Conservation (phyloP, 2,329 filamentous ascomycete genomes). For the Penicillium griseofulvum region DNA sequence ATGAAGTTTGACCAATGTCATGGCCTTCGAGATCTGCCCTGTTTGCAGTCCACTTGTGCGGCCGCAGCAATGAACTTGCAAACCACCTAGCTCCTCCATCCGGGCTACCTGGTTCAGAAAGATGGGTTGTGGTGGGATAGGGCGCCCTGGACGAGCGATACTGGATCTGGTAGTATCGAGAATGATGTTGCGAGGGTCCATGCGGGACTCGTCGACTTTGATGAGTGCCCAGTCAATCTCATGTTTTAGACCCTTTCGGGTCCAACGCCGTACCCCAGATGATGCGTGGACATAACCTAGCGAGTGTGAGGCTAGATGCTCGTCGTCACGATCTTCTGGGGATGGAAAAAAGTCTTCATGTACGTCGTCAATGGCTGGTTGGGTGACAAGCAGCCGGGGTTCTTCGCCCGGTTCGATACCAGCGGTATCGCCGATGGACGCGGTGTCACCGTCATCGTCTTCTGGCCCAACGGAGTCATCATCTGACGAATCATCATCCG, state of each 20-base stretch:
- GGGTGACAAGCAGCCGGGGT: slow-evolving; percentile 77
- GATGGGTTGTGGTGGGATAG: slow-evolving; percentile 34
- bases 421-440: slow-evolving; percentile 68
- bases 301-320: slow-evolving; percentile 77
- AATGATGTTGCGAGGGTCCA: slow-evolving; percentile 71
- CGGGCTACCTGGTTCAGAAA: slow-evolving; percentile 57
- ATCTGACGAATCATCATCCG: slow-evolving; percentile 52
- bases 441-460: slow-evolving; percentile 54
- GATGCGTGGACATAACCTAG: slow-evolving; percentile 85
- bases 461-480: slow-evolving; percentile 53
- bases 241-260: slow-evolving; percentile 69
- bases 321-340: slow-evolving; percentile 72
- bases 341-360: slow-evolving; percentile 77
- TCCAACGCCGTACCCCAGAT: slow-evolving; percentile 78
- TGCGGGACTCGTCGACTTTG: slow-evolving; percentile 68
- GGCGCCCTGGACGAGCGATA: slow-evolving; percentile 47
- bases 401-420: slow-evolving; percentile 73
- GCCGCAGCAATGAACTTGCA: slow-evolving; percentile 82
- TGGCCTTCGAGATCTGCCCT: slow-evolving; percentile 71
- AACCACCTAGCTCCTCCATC: slow-evolving; percentile 62
- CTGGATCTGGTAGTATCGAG: slow-evolving; percentile 25
- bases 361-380: slow-evolving; percentile 86
- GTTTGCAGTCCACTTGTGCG: slow-evolving; percentile 80
- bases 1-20: slow-evolving; percentile 83
- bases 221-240: slow-evolving; percentile 97